Conservation (phyloP, 306 rosid species). For the Casuarina glauca region DNA sequence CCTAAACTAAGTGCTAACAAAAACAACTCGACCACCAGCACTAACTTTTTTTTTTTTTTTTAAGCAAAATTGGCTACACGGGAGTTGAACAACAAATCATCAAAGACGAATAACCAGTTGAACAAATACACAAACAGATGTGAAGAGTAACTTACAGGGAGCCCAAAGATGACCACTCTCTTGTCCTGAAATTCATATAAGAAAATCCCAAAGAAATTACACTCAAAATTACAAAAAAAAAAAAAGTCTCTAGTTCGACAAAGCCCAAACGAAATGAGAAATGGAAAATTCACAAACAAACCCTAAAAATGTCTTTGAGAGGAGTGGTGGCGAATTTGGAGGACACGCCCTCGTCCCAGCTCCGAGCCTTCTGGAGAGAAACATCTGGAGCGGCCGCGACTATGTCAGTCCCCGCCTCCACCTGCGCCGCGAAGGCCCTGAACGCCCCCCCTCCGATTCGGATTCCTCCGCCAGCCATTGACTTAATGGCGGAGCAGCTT, state of each 20-base stretch:
- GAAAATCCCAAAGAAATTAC: not conserved
- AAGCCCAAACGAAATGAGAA: not conserved
- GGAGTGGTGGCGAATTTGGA: conserved; percentile 86
- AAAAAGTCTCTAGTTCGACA: not conserved
- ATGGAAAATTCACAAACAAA: not conserved
- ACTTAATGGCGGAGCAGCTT: conserved; percentile 31
- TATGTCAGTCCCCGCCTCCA: conserved; percentile 68
- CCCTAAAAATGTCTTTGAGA: conserved; percentile 82
- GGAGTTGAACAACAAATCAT: not conserved
- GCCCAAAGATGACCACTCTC: conserved; percentile 90
- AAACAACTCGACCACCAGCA: not conserved
- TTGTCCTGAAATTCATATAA: conserved; percentile 54
- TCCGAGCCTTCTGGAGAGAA: conserved; percentile 73
- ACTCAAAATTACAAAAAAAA: not conserved
- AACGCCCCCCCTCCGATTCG: conserved; percentile 28
- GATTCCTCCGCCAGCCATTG: conserved; percentile 22
- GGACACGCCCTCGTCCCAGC: conserved; percentile 89
- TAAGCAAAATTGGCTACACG: not conserved
- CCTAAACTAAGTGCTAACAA: not conserved
- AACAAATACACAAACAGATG: not conserved
- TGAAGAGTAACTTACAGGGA: conserved; percentile 64
- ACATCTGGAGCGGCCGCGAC: not conserved
- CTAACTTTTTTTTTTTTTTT: not conserved
- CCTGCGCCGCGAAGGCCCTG: conserved; percentile 50
- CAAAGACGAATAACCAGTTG: not conserved